phyloP scores from a whole-genome alignment of 306 rosid genomes.

The Cicer pinnatifidum region DNA sequence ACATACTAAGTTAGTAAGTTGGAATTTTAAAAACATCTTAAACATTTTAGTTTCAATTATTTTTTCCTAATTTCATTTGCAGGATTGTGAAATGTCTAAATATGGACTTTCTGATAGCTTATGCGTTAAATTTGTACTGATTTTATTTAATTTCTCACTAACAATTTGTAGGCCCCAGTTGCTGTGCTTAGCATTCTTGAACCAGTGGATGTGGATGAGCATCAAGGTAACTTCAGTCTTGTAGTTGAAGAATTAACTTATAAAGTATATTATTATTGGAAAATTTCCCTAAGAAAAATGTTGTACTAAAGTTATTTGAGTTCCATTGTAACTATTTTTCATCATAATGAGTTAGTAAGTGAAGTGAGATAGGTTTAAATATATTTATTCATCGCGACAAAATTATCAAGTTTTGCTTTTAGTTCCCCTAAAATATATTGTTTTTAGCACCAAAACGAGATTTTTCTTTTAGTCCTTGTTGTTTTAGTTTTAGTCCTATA shows the following conservation, averaged over 20 bases:
- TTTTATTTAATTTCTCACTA: constrained; percentile 31
- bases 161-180: constrained; percentile 47
- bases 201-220: constrained; percentile 40
- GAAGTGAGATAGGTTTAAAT: too few species aligned
- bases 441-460: too few species aligned
- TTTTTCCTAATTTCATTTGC: not conserved
- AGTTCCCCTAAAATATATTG: too few species aligned
- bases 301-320: not conserved
- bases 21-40: not conserved
- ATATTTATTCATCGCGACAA: too few species aligned
- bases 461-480: too few species aligned
- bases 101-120: constrained; percentile 24
- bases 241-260: constrained; percentile 11
- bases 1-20: not conserved
- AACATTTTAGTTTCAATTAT: not conserved
- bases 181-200: constrained; percentile 44
- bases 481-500: too few species aligned
- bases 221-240: constrained; percentile 45
- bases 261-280: not conserved
- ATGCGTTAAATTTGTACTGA: constrained; percentile 1
- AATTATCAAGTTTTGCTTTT: too few species aligned
- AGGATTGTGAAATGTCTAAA: not conserved
- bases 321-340: not conserved
- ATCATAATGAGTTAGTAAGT: not conserved
- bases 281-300: not conserved